phyloP scores from a whole-genome alignment of 495 filamentous ascomycete genomes.

The Entonaema liquescens region DNA sequence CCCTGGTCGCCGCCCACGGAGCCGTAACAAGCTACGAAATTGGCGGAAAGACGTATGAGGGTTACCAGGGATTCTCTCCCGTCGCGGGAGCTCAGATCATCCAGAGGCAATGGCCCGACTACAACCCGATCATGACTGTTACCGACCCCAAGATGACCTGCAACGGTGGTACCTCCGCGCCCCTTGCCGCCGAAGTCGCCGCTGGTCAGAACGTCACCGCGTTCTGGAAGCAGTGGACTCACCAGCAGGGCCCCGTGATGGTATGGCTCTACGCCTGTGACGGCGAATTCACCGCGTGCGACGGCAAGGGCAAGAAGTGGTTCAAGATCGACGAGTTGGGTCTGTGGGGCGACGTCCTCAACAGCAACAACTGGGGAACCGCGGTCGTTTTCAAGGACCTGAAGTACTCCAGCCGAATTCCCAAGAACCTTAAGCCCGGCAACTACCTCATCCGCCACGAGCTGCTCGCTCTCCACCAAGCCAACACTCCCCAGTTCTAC shows the following conservation, averaged over 20 bases:
- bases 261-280: slow-evolving; percentile 64
- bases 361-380: slow-evolving; percentile 62
- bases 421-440: slow-evolving; percentile 58
- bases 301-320: slow-evolving; percentile 59
- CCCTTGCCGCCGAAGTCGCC: slow-evolving; percentile 51
- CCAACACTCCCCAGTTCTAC: slow-evolving; percentile 68
- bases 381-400: slow-evolving; percentile 56
- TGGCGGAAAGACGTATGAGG: slow-evolving; percentile 58
- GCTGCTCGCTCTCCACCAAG: slow-evolving; percentile 66
- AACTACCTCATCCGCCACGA: slow-evolving; percentile 69
- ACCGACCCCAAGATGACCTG: slow-evolving; percentile 58
- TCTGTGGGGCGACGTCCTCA: slow-evolving; percentile 52
- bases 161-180: slow-evolving; percentile 63
- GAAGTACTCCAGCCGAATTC: slow-evolving; percentile 63
- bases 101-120: slow-evolving; percentile 64
- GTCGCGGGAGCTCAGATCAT: slow-evolving; percentile 56
- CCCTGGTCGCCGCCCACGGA: slow-evolving; percentile 61
- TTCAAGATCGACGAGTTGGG: slow-evolving; percentile 70
- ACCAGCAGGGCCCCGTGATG: slow-evolving; percentile 64
- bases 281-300: slow-evolving; percentile 56
- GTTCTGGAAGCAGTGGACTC: slow-evolving; percentile 65
- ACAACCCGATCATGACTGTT: slow-evolving; percentile 59
- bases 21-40: slow-evolving; percentile 67
- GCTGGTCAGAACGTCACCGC: slow-evolving; percentile 61
- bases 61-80: slow-evolving; percentile 61